phyloP scores from a whole-genome alignment of 2,329 filamentous ascomycete species.

The Fonsecaea pugnacius region DNA sequence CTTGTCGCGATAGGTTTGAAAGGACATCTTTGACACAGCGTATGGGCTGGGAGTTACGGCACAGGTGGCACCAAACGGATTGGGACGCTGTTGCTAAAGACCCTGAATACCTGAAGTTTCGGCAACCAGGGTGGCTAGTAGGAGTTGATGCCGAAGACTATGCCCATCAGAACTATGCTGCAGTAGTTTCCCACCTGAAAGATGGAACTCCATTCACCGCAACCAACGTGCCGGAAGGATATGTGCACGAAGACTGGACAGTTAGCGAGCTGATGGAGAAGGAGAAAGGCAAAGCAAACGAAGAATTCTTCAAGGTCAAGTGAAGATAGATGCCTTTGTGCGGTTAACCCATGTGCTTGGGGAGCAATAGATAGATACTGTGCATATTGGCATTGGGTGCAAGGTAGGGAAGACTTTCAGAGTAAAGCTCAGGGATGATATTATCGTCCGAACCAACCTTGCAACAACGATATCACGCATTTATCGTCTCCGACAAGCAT shows the following conservation, averaged over 20 bases:
- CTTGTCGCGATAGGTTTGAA: neutral
- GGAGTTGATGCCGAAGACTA: slow-evolving; percentile 55
- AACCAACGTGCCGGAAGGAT: slow-evolving; percentile 52
- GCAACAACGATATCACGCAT: no score
- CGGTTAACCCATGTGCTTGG: no score
- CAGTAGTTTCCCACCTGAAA: slow-evolving; percentile 47
- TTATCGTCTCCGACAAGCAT: no score
- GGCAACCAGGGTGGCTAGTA: slow-evolving; percentile 54
- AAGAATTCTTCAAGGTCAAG: slow-evolving; percentile 2
- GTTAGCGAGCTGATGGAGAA: slow-evolving; percentile 44
- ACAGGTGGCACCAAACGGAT: slow-evolving; percentile 57
- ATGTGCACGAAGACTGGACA: slow-evolving; percentile 49
- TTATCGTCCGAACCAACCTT: no score
- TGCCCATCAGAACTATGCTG: slow-evolving; percentile 47
- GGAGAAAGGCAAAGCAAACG: neutral
- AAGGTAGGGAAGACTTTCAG: no score
- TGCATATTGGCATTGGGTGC: no score
- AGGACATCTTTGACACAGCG: slow-evolving; percentile 56
- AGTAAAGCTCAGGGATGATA: no score
- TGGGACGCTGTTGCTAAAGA: slow-evolving; percentile 51
- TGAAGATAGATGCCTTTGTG: neutral
- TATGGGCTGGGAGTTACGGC: slow-evolving; percentile 43
- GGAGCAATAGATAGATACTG: no score
- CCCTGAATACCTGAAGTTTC: slow-evolving; percentile 51
- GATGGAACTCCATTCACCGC: slow-evolving; percentile 50